phyloP scores from a whole-genome alignment of 2,329 filamentous ascomycete species.

The Akanthomyces muscarius region DNA sequence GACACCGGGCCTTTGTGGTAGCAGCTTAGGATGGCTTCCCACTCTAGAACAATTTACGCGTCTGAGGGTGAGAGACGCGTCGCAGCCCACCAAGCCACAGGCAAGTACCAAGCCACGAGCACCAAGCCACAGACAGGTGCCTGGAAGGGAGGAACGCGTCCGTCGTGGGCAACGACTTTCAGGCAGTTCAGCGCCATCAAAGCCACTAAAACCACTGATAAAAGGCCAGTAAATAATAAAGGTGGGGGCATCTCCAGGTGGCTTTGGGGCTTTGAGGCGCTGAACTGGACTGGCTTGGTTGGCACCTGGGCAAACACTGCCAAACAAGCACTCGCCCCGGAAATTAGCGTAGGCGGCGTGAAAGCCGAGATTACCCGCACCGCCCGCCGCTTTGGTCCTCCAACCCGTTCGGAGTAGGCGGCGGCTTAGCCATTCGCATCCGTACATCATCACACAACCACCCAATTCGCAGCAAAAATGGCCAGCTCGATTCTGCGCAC shows the following conservation, averaged over 20 bases:
- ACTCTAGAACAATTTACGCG: slow-evolving; percentile 21
- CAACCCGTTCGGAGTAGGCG: background rate
- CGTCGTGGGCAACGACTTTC: background rate
- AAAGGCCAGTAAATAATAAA: too few relatives aligned
- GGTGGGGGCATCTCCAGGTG: too few relatives aligned
- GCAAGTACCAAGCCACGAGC: too few relatives aligned
- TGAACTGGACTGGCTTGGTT: too few relatives aligned
- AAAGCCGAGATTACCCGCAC: slow-evolving; percentile 43
- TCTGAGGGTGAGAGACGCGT: slow-evolving; percentile 11
- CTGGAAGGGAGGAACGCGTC: too few relatives aligned
- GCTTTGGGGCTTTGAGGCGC: too few relatives aligned
- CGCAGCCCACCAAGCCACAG: slow-evolving; percentile 8
- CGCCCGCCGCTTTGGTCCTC: slow-evolving; percentile 19
- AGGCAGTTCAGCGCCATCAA: too few relatives aligned
- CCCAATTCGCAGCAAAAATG: slow-evolving; percentile 31
- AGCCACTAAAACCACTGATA: too few relatives aligned
- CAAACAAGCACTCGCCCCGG: background rate
- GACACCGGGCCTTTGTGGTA: background rate
- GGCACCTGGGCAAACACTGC: background rate
- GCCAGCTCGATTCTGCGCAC: slow-evolving; percentile 36
- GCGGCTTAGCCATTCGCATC: slow-evolving; percentile 12
- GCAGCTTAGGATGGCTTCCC: slow-evolving; percentile 4
- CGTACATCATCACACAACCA: slow-evolving; percentile 12
- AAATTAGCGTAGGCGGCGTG: background rate
- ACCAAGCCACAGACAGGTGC: too few relatives aligned